Conservation (phyloP, 2,329 filamentous ascomycete species). For the Aspergillus novoparasiticus region DNA sequence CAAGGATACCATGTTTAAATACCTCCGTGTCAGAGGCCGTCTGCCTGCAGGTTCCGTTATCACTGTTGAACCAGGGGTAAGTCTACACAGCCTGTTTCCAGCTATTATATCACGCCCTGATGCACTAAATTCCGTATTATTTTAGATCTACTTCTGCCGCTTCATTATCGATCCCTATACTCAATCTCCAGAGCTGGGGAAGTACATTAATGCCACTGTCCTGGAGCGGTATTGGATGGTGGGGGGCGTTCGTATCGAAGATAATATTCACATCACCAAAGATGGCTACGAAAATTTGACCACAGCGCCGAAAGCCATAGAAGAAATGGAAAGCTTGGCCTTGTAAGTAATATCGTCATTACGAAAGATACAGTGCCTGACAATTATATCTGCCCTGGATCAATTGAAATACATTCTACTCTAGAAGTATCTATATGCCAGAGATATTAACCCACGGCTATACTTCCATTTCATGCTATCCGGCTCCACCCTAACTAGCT, state of each 20-base stretch:
- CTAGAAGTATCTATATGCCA: not conserved
- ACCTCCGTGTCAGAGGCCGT: slow-evolving; percentile 75
- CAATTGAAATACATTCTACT: not conserved
- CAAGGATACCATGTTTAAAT: slow-evolving; percentile 80
- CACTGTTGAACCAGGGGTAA: slow-evolving; percentile 89
- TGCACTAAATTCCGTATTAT: not conserved
- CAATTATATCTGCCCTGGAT: not conserved
- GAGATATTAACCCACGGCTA: not conserved
- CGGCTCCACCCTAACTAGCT: not conserved
- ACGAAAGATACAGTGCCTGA: not conserved
- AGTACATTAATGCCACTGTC: slow-evolving; percentile 74
- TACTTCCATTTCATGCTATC: not conserved
- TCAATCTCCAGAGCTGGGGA: slow-evolving; percentile 68
- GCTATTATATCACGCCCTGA: not conserved
- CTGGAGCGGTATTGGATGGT: slow-evolving; percentile 83
- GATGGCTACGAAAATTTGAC: slow-evolving; percentile 83
- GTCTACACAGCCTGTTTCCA: slow-evolving; percentile 32
- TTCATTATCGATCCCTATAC: slow-evolving; percentile 86
- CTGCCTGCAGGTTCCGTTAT: slow-evolving; percentile 81
- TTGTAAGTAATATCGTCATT: slow-evolving; percentile 14
- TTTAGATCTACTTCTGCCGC: slow-evolving; percentile 80
- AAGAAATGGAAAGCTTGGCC: slow-evolving; percentile 61
- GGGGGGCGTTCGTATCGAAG: slow-evolving; percentile 90
- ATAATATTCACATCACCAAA: slow-evolving; percentile 80
- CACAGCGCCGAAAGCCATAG: slow-evolving; percentile 70